phyloP scores from a whole-genome alignment of 2,329 filamentous ascomycete genomes.

The Alternaria panax region DNA sequence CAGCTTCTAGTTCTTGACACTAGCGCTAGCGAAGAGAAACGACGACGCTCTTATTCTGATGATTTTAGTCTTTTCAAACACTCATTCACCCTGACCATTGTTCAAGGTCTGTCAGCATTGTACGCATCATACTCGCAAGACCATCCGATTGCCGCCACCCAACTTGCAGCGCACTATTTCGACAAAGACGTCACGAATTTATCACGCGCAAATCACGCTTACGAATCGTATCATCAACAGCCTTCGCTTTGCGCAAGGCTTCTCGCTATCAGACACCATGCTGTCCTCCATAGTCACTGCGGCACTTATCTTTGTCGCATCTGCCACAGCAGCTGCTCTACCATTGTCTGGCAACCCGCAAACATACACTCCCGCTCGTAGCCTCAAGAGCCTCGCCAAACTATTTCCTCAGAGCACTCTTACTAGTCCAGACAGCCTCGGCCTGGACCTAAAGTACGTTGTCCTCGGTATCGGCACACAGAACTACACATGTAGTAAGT shows the following conservation, averaged over 20 bases:
- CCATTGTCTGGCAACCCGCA: constrained; percentile 19
- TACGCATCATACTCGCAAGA: background rate
- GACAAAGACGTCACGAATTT: background rate
- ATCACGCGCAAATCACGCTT: background rate
- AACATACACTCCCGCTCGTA: constrained; percentile 24
- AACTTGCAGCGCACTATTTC: background rate
- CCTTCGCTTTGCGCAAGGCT: background rate
- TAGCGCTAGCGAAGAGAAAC: background rate
- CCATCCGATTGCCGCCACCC: background rate
- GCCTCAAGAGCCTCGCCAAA: constrained; percentile 35
- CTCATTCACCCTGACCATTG: background rate
- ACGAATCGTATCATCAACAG: background rate
- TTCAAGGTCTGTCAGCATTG: background rate
- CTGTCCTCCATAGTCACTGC: constrained; percentile 36
- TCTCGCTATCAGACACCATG: constrained; percentile 30
- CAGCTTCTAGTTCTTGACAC: constrained; percentile 24
- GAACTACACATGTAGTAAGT: constrained; percentile 58
- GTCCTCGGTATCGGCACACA: constrained; percentile 60
- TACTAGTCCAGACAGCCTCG: constrained; percentile 32
- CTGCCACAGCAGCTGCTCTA: constrained; percentile 26
- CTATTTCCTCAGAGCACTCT: constrained; percentile 42
- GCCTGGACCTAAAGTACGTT: constrained; percentile 53
- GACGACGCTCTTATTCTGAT: background rate
- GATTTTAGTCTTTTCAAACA: background rate
- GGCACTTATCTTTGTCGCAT: constrained; percentile 29